Conservation (phyloP, 305 asterid species). For the Solanum hybrid region DNA sequence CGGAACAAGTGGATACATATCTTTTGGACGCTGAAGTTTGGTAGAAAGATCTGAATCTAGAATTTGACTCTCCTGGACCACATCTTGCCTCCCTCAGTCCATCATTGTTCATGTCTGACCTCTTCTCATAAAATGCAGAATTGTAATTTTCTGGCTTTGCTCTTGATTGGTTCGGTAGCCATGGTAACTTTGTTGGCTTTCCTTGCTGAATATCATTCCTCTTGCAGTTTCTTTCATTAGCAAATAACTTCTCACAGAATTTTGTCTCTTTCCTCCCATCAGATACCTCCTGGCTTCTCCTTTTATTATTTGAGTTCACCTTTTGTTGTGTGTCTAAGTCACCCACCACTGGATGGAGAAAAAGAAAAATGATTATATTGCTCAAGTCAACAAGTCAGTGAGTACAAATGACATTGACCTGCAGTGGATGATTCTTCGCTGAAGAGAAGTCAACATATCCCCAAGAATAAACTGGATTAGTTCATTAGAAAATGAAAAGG, state of each 20-base stretch:
- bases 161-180: slow-evolving; percentile 11
- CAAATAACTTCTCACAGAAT: slow-evolving; percentile 7
- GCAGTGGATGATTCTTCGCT: slow-evolving; percentile 79
- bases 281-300: not conserved
- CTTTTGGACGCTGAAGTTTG: slow-evolving; percentile 11
- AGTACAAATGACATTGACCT: slow-evolving; percentile 29
- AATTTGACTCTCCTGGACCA: not conserved
- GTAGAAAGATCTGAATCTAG: slow-evolving; percentile 5
- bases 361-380: not conserved
- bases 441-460: slow-evolving; percentile 16
- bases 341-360: slow-evolving; percentile 40
- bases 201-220: slow-evolving; percentile 6
- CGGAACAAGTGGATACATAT: not conserved
- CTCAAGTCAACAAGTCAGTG: not conserved
- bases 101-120: slow-evolving; percentile 3
- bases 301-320: slow-evolving; percentile 5
- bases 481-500: slow-evolving; percentile 7
- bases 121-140: not conserved
- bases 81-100: slow-evolving; percentile 9
- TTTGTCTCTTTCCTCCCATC: slow-evolving; percentile 5
- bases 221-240: slow-evolving; percentile 8
- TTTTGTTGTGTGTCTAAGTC: slow-evolving; percentile 20
- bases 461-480: slow-evolving; percentile 15
- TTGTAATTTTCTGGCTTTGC: slow-evolving; percentile 4
- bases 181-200: not conserved